Percentiles rank a stretch among this genome's conserved stretches.
Conservation (phyloP, 1,284 basidiomycete genomes). For the Leccinum fuscescens region DNA sequence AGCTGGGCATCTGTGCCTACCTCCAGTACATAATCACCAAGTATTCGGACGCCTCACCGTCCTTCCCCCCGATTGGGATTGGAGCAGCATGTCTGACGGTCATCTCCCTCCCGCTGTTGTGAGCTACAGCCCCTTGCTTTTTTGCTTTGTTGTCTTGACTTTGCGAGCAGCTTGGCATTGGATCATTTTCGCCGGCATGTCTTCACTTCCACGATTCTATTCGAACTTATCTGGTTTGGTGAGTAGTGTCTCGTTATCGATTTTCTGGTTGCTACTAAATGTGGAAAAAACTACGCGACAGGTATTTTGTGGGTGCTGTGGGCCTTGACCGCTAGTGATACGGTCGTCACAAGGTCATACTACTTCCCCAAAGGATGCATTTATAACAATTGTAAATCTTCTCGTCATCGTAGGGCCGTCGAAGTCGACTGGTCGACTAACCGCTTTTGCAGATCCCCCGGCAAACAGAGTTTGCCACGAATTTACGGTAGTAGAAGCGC, state of each 20-base stretch:
- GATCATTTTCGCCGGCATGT: conserved; percentile 4
- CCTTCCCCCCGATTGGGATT: conserved; percentile 22
- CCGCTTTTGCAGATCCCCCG: conserved; percentile 8
- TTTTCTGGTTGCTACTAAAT: neutral
- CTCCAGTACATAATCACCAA: conserved; percentile 13
- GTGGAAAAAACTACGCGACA: neutral
- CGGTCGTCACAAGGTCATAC: conserved; percentile 4
- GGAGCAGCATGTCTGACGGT: conserved; percentile 14
- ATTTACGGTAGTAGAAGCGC: conserved; percentile 16
- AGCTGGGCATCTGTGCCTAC: conserved; percentile 24
- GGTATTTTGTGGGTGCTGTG: conserved; percentile 27
- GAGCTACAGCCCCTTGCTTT: conserved; percentile 3
- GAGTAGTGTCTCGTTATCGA: neutral
- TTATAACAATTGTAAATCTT: conserved; percentile 6
- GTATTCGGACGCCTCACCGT: neutral
- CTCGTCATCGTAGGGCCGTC: neutral
- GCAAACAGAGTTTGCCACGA: conserved; percentile 18
- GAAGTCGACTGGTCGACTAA: neutral
- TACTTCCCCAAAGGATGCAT: conserved; percentile 24
- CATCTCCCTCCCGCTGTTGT: conserved; percentile 27
- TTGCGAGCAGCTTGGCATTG: conserved; percentile 16
- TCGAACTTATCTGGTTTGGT: conserved; percentile 30
- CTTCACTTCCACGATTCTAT: conserved; percentile 24
- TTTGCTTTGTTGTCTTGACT: conserved; percentile 1
- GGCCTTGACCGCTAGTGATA: conserved; percentile 15